Base-by-base conservation (phyloP, 805 yeast genomes). In the Metschnikowia amazonensis region DNA sequence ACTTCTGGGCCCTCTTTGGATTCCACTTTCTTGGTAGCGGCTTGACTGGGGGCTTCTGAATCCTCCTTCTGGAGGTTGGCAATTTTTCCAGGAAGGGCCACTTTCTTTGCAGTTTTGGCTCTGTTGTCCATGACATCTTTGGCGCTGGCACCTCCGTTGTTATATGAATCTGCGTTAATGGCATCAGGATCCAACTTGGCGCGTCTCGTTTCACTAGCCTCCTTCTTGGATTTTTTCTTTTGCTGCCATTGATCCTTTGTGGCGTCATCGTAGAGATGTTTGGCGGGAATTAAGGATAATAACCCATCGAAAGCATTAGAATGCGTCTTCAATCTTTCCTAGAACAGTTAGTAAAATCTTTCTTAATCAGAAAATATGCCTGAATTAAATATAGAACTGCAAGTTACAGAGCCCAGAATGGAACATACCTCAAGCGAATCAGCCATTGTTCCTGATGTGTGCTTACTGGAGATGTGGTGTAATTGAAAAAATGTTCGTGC, bases 201-300 rank as follows among this genome's bases (percentile, higher is more conserved):
- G 52, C 79, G 70, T 60, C 85, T 86, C 51, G 78, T 81, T 43
- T 69, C 73, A 53, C 73, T 79, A 17, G 73, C 65, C 53, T 87
- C 89, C 44, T 75, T 79, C 56, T 84, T 86, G 25, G 80, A 65
- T 66, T 82, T 79, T 70, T 89, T 88, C 69, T 82, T 86, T 56
- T 83, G 84, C 56, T 84, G 82, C 97, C 97, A 90, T 66, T 92
- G 97, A 43, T 84, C 83, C 57, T 84, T 82, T 2, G 92, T 84
- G 47, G 87, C 92, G 32, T 86, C 96, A 63, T 90, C 97, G 62
- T 87, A 89, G 63, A 92, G 92, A 60, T 85, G 89, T 60, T 89
- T 89, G 2, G 97, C 96, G 3, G 98, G 97, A 47, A 92, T 90
- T 64, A 92, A 71, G 17, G 97, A 88, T 48, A 92, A 72, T 43